Conservation (phyloP, 2,329 filamentous ascomycete species). For the Simplicillium sp. region DNA sequence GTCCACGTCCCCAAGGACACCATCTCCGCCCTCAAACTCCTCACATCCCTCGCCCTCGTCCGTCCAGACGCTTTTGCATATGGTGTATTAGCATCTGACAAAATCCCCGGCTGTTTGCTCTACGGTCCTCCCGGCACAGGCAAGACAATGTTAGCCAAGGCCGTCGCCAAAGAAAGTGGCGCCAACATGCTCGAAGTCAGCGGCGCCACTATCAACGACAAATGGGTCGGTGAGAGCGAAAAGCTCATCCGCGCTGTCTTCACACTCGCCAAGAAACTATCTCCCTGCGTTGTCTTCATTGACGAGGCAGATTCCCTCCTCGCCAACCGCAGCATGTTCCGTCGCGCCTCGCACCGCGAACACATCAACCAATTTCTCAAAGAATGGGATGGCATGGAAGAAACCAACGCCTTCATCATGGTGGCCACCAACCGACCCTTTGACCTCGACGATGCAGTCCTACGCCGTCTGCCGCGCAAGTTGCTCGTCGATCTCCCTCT, state of each 20-base stretch:
- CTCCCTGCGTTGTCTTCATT: constrained; percentile 90
- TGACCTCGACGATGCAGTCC: constrained; percentile 81
- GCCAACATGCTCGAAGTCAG: constrained; percentile 77
- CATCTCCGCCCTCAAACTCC: constrained; percentile 75
- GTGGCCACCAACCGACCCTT: constrained; percentile 94
- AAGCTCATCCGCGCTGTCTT: constrained; percentile 94
- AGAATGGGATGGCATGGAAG: constrained; percentile 88
- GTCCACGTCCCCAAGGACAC: constrained; percentile 77
- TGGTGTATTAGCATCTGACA: constrained; percentile 82
- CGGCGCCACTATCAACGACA: constrained; percentile 87
- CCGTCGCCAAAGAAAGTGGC: constrained; percentile 58
- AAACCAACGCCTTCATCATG: constrained; percentile 89
- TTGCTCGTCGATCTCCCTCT: constrained; percentile 66
- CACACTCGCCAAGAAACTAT: constrained; percentile 79
- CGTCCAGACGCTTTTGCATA: constrained; percentile 95
- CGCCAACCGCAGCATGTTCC: constrained; percentile 60
- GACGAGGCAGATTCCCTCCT: constrained; percentile 95
- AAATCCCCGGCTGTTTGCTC: constrained; percentile 79
- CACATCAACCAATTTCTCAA: constrained; percentile 94
- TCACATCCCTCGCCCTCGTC: constrained; percentile 78
- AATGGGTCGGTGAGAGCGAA: constrained; percentile 92
- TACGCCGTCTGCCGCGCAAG: constrained; percentile 64
- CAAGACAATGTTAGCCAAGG: constrained; percentile 61
- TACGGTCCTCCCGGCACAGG: constrained; percentile 82
- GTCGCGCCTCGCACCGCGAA: constrained; percentile 68